Evolutionary conservation across 2,329 filamentous ascomycete species (phyloP), one percentile per base, ranked within the genome.

Genomic region (Bipolaris zeicola): DNA sequence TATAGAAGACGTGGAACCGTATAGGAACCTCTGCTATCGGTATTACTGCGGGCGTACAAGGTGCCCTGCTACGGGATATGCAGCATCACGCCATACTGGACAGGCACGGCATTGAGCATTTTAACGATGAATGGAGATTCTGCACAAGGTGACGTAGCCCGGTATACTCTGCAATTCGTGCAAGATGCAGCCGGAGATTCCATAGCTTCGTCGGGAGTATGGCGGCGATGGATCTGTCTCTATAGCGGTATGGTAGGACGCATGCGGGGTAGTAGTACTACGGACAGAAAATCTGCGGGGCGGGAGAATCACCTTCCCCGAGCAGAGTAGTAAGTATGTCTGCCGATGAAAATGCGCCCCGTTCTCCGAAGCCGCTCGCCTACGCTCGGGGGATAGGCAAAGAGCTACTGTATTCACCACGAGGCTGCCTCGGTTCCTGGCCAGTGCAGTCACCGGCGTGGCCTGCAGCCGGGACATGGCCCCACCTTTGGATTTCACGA

Each of bases 131-230:
- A 44, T 26, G 52, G 38, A 51, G 52, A 39, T 41, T 49, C 14
- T 5, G 47, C 46, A 41, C 41, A 50, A 55, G 20, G 49, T 51
- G 52, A 48, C 47, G 52, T 46, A 51, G 34, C 52, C 39, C 46
- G 47, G 51, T 34, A 20, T 39, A 45, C 48, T 51, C 47, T 39
- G 26, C 52, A 37, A 33, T 31, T 55, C 37, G 36, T 18, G 34
- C 34, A 51, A 44, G 14, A 47, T 47, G 3, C 14, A 37, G 16
- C 20, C 33, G 33, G 28, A 13, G 28, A 10, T 31, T 37, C 31
- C 22, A 16, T 47, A 8, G n/a, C 44, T 24, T 24, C 6, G 28
- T 31, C n/a, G 28, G 11, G 33, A 28, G 20, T 26, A 11, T n/a
- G 13, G 13, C 44, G 33, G 20, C 5, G 6, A 22, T 18, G 7